Evolutionary conservation across 192 early-diverging fungal genomes (phyloP), one percentile per base, ranked within the genome.

Genomic region (Umbelopsis isabellina): DNA sequence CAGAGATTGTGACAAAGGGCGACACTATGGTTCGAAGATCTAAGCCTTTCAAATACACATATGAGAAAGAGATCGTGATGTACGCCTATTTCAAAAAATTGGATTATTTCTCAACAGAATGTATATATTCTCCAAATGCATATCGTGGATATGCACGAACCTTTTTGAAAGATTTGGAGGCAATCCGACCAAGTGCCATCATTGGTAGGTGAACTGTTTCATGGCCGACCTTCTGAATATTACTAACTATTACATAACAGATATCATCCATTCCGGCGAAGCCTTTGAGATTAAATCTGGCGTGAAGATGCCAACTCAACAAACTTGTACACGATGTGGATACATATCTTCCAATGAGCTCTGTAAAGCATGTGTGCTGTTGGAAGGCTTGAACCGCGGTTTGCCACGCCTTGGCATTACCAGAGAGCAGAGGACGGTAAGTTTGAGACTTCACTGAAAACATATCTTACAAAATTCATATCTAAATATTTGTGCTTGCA

Each of bases 61-160:
- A 99, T 69, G 97, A 99, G 79, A 99, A 99, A 81, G 97, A 99
- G 72, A 99, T 99, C 73, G 97, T 99, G 73, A 97, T 99, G 96
- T 95, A 99, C 72, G 97, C 97, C 22, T 98, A 99, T 74, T 95
- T 95, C 74, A 93, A 94, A 80, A 91, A 94, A 44, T 82, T 99
- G 23, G 97, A 99, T 75, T 99, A 99, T 83, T 99, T 99, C 66
- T 97, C 95, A 13, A 99, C 97, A 12, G 97, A 99, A 76, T 99
- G 97, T 76, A 95, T 93, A 22, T 99, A 99, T 79, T 94, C 95
- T 37, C 96, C 96, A 25, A 96, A 99, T 72, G 95, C 97, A 6
- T 99, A 98, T 68, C 91, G 97, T 46, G 97, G 97, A 6, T 88
- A 97, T 78, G 97, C 95, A 11, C 85, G 97, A 48, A 89, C 91